Percentiles rank a stretch among this genome's conserved stretches.
These are phyloP conservation scores for Septoria linicola DNA, from an alignment of 2,329 filamentous ascomycete genomes.

Conservation along the genomic window DNA sequence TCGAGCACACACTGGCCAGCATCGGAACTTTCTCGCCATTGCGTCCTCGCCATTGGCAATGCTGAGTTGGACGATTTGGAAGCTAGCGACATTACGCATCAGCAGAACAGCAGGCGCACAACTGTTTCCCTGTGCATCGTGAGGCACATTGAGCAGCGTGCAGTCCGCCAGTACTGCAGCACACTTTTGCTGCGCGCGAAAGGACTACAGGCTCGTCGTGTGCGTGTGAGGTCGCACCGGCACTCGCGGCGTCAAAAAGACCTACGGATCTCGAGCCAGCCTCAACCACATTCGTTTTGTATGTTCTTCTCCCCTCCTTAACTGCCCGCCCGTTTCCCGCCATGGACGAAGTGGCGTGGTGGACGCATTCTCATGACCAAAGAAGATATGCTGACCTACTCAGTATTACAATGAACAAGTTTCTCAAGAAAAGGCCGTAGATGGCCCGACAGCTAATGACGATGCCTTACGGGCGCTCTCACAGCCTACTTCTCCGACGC, in stretches of 20 bases:
- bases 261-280: slow-evolving; percentile 11
- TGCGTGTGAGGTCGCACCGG: slow-evolving; percentile 16
- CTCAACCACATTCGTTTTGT: slow-evolving; percentile 22
- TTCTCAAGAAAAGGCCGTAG: slow-evolving; percentile 71
- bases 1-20: slow-evolving; percentile 10
- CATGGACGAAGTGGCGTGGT: slow-evolving; percentile 12
- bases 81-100: slow-evolving; percentile 9
- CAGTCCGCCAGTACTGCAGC: neutral
- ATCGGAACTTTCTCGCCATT: slow-evolving; percentile 5
- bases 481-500: slow-evolving; percentile 25
- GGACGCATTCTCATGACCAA: slow-evolving; percentile 3
- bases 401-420: slow-evolving; percentile 66
- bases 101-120: slow-evolving; percentile 8
- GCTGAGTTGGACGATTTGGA: slow-evolving; percentile 13
- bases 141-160: slow-evolving; percentile 2
- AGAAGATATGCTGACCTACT: slow-evolving; percentile 24
- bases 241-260: slow-evolving; percentile 6
- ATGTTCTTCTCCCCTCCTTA: slow-evolving; percentile 6
- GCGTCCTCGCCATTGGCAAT: slow-evolving; percentile 11
- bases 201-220: slow-evolving; percentile 8
- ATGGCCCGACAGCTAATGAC: slow-evolving; percentile 44
- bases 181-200: neutral
- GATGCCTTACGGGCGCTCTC: slow-evolving; percentile 24
- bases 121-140: slow-evolving; percentile 1
- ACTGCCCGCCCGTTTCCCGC: neutral